These are phyloP conservation scores for Graphilbum ipis-grandicollis DNA, from an alignment of 2,329 filamentous ascomycete genomes.

Conservation along the genomic window DNA sequence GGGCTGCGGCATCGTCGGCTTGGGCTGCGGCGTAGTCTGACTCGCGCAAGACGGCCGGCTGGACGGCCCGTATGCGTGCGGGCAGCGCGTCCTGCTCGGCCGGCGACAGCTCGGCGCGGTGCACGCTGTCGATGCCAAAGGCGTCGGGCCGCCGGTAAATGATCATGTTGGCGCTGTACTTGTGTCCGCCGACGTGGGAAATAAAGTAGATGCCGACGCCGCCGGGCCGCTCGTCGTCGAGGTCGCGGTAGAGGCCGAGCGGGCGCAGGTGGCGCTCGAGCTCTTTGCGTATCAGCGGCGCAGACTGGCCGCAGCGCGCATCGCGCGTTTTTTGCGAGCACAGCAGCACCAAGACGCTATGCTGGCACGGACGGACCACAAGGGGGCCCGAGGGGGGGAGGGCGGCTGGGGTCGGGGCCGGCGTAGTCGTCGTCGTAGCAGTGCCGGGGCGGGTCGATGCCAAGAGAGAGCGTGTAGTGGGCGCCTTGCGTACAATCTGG, in stretches of 20 bases:
- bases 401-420: neutral
- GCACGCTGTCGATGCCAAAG: slow-evolving; percentile 33
- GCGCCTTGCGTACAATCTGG: slow-evolving; percentile 49
- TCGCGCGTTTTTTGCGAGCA: slow-evolving; percentile 93
- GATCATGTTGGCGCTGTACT: slow-evolving; percentile 89
- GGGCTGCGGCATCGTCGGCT: neutral
- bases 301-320: slow-evolving; percentile 84
- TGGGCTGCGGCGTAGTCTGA: slow-evolving; percentile 9
- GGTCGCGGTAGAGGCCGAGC: slow-evolving; percentile 68
- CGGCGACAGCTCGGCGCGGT: slow-evolving; percentile 16
- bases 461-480: slow-evolving; percentile 32
- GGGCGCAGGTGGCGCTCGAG: slow-evolving; percentile 78
- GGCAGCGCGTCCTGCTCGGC: slow-evolving; percentile 18
- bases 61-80: slow-evolving; percentile 10
- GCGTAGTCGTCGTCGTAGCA: neutral
- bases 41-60: slow-evolving; percentile 15
- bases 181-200: slow-evolving; percentile 89
- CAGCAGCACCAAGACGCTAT: slow-evolving; percentile 74
- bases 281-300: slow-evolving; percentile 74
- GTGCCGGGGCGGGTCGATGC: too few species aligned
- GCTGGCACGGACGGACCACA: slow-evolving; percentile 50
- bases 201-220: slow-evolving; percentile 96
- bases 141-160: slow-evolving; percentile 56
- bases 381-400: slow-evolving; percentile 12
- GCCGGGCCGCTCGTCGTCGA: slow-evolving; percentile 75